Base-by-base conservation (phyloP, 2,329 filamentous ascomycete species). In the Hypoxylon sp. region DNA sequence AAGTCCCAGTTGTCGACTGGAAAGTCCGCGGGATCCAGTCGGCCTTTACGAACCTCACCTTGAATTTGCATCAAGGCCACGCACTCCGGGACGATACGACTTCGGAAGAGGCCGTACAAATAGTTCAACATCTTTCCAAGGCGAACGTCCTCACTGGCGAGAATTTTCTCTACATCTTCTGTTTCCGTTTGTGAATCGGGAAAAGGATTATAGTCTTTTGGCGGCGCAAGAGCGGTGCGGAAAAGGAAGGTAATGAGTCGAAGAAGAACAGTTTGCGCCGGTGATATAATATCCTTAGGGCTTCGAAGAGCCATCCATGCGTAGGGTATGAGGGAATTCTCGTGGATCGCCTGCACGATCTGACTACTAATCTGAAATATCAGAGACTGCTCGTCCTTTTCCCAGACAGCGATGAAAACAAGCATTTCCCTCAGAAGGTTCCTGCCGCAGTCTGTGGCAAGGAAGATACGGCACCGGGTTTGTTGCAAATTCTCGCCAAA, bases 291-390 rank as follows among this genome's bases (percentile, higher is more conserved):
- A 76, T 98, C 95, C 79, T 98, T 98, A 9, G 93, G 92, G 71
- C 97, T 97, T 52, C 94, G 88, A 73, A 98, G 91, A 33, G 94
- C 93, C 71, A 95, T 93, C 86, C 97, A 98, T 2, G 94, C 93
- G 77, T 96, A 97, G 0, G 94, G 94, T 78, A 98, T 91, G 29
- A 98, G 84, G 1, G 93, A 94, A 71, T 94, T 97, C 72, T 94
- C 91, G 55, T 98, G 90, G 51, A 98, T 92, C 0, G 95, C 93
- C 78, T 97, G 93, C 81, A 98, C 93, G 67, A 98, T 97, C 80
- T 98, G 94, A 48, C 94, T 92, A 80, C 97, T 98, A 79, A 98
- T 93, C 79, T 97, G 95, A 84, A 97, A 98, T 76, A 98, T 97
- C 39, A 97, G 88, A 68, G 97, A 94, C 67, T 95, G 91, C 78